These are phyloP conservation scores for Globisporangium okanoganense DNA, from an alignment of 352 stramenopile genomes.

Conservation along the genomic window DNA sequence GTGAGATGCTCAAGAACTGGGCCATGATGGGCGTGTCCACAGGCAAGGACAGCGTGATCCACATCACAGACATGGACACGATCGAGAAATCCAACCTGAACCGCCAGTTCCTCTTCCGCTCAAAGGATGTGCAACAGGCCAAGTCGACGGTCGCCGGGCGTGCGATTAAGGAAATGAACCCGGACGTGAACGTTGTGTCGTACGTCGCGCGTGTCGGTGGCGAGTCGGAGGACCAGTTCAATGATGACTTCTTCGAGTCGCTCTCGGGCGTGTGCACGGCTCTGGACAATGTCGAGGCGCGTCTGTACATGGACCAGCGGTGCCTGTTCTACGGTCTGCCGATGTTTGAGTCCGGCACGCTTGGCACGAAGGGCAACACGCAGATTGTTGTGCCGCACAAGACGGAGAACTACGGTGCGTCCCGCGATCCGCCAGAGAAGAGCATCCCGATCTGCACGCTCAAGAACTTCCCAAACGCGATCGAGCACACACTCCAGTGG, in stretches of 20 bases:
- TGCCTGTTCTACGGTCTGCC: conserved; percentile 96
- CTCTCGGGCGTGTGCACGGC: conserved; percentile 96
- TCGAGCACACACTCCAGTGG: conserved; percentile 99
- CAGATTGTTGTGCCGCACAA: conserved; percentile 88
- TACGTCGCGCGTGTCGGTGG: conserved; percentile 84
- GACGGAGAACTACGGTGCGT: conserved; percentile 97
- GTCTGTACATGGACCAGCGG: conserved; percentile 96
- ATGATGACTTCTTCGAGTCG: conserved; percentile 97
- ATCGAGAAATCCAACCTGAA: conserved; percentile 99
- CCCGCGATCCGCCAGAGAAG: conserved; percentile 98
- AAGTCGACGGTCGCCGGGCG: conserved; percentile 94
- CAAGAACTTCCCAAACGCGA: conserved; percentile 99
- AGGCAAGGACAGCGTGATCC: conserved; percentile 79
- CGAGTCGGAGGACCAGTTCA: conserved; percentile 98
- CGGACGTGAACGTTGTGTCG: conserved; percentile 88
- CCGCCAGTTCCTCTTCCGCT: conserved; percentile 98
- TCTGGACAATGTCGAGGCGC: conserved; percentile 98
- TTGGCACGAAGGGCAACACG: conserved; percentile 99
- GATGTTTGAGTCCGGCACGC: conserved; percentile 98
- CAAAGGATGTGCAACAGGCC: conserved; percentile 94
- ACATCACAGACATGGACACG: conserved; percentile 99
- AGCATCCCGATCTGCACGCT: conserved; percentile 99
- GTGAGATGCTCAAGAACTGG: conserved; percentile 99
- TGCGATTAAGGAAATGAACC: conserved; percentile 95
- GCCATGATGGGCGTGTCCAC: conserved; percentile 98